Evolutionary conservation across 257 asterid species (phyloP), one percentile per base, ranked within the genome.

Genomic region (Mentha longifolia): DNA sequence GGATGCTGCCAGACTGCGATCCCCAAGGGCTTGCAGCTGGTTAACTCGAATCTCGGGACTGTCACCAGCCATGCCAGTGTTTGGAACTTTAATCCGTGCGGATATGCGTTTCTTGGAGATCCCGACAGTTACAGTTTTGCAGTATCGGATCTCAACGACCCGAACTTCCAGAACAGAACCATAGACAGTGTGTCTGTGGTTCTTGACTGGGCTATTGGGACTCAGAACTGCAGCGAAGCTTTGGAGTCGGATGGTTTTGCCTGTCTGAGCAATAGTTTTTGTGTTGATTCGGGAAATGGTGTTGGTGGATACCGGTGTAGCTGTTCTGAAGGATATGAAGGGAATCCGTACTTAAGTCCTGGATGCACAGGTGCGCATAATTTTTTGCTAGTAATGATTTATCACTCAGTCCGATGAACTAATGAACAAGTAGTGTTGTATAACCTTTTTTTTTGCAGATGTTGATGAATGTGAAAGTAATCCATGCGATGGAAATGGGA

Each of bases 161-260:
- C 43, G 8, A 42, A n/a, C 47, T 87, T 82, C 20, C 47, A 3
- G 28, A 73, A 81, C 14, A 68, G 75, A 61, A 85, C 82, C 1
- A 22, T 0, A 0, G 39, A 80, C 7, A 70, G 16, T 50, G 87
- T 87, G 63, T 83, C 90, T 2, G 20, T 80, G 17, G 76, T 83
- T 58, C 81, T 89, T 28, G 90, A 89, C 9, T 89, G 94, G 94
- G 90, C 77, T 1, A 77, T 87, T 46, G 92, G 92, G 5, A 19
- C 30, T 50, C 50, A 37, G 28, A 79, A 12, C 59, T 89, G 94
- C 47, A 58, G 62, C 10, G 72, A 59, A 25, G 87, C 85, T 31
- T 61, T 37, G 59, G 61, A 72, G 2, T 56, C 74, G 0, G 52
- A 52, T 1, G 80, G 65, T 62, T 85, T 28, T 47, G 77, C 82